Conservation (phyloP, 164 flowering plant genomes). For the Hamamelis virginiana region DNA sequence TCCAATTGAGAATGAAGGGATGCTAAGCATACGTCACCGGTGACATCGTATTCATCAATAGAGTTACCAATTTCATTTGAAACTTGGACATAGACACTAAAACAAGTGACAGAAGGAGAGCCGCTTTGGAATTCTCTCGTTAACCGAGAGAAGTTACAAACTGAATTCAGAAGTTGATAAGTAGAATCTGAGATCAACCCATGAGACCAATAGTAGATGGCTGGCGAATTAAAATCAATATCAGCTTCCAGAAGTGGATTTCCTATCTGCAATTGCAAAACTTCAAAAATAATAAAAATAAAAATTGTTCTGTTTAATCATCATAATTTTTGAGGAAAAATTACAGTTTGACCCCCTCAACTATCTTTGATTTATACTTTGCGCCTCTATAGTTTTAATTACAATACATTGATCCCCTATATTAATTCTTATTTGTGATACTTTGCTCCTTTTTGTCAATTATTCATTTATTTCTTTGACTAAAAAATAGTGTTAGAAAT, state of each 20-base stretch:
- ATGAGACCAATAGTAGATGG: not conserved
- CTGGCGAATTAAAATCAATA: not conserved
- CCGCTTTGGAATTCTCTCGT: not conserved
- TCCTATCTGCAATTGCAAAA: too few species aligned
- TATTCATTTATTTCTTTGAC: too few species aligned
- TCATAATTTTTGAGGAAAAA: too few species aligned
- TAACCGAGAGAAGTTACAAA: not conserved
- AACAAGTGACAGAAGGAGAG: not conserved
- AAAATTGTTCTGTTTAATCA: too few species aligned
- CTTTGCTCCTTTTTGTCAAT: too few species aligned
- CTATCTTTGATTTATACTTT: too few species aligned
- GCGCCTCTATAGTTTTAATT: too few species aligned
- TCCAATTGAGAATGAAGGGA: not conserved
- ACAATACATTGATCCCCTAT: too few species aligned
- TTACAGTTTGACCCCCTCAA: too few species aligned
- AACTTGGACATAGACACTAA: not conserved
- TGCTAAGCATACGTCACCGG: not conserved
- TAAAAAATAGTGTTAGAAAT: too few species aligned
- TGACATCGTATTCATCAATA: not conserved
- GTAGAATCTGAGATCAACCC: conserved; percentile 4
- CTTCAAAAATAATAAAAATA: too few species aligned
- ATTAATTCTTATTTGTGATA: too few species aligned
- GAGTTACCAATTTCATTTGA: not conserved
- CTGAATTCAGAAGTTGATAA: not conserved
- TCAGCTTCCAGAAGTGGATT: not conserved